These are phyloP conservation scores for Calycina herbarum DNA, from an alignment of 2,329 filamentous ascomycete genomes.

Conservation along the genomic window DNA sequence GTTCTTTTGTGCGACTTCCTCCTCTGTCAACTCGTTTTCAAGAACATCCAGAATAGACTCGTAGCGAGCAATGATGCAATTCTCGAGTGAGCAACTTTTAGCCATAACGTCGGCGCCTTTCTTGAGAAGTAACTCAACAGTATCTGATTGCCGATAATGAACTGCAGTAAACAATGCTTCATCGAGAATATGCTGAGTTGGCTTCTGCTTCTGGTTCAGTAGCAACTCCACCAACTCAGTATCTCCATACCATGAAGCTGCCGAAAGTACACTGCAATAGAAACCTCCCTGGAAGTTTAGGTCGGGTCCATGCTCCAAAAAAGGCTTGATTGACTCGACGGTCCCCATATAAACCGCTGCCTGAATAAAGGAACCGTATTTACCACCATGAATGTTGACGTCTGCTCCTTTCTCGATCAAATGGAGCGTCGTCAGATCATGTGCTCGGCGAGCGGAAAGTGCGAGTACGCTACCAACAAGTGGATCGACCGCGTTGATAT, in stretches of 20 bases:
- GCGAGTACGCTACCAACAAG: neutral
- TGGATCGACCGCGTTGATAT: slow-evolving; percentile 4
- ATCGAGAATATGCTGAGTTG: neutral
- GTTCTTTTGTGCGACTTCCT: neutral
- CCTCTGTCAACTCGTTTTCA: neutral
- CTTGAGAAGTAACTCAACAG: slow-evolving; percentile 5
- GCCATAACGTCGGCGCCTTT: neutral
- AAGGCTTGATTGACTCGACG: slow-evolving; percentile 1
- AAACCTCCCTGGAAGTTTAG: slow-evolving; percentile 4
- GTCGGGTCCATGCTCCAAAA: slow-evolving; percentile 8
- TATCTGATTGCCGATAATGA: slow-evolving; percentile 2
- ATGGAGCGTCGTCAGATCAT: neutral
- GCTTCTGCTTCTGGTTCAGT: neutral
- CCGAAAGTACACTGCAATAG: slow-evolving; percentile 2
- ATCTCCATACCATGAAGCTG: neutral
- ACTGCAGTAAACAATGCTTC: slow-evolving; percentile 9
- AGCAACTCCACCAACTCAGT: slow-evolving; percentile 1
- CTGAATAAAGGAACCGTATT: slow-evolving; percentile 8
- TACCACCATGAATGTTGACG: slow-evolving; percentile 6
- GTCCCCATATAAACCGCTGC: slow-evolving; percentile 1
- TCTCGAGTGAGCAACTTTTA: neutral
- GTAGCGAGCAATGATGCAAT: slow-evolving; percentile 7
- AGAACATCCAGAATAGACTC: slow-evolving; percentile 3
- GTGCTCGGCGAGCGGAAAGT: slow-evolving; percentile 1
- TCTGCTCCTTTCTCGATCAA: slow-evolving; percentile 12